Evolutionary conservation across 2,329 filamentous ascomycete genomes (phyloP).

Genomic region (Curvularia sp.): DNA sequence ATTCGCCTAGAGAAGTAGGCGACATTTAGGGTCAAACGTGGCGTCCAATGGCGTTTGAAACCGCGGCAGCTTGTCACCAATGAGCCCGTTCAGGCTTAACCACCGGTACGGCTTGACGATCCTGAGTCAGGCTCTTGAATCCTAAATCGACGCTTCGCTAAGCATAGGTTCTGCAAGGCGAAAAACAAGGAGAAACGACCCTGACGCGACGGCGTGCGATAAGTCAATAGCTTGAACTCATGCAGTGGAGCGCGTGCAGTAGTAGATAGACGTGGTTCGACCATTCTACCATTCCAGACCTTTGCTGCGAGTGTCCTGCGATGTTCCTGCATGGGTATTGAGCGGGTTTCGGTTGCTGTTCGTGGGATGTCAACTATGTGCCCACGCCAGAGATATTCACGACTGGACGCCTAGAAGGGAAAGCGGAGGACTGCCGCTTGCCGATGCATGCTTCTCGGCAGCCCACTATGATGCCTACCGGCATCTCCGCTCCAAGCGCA

Average conservation of each 20-base stretch:
- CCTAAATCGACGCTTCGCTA: background rate
- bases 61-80: background rate
- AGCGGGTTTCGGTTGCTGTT: conserved; percentile 5
- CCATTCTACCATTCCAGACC: conserved; percentile 3
- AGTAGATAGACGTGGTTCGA: background rate
- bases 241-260: background rate
- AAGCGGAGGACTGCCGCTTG: conserved; percentile 5
- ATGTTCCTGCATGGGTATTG: conserved; percentile 11
- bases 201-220: conserved; percentile 3
- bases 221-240: conserved; percentile 1
- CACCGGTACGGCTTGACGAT: conserved; percentile 5
- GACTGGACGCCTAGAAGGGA: conserved; percentile 3
- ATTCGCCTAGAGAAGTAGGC: conserved; percentile 12
- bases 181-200: background rate
- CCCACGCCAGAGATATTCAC: background rate
- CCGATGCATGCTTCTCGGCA: conserved; percentile 18
- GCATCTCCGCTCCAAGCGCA: conserved; percentile 7
- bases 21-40: background rate
- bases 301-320: conserved; percentile 3
- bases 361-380: conserved; percentile 7
- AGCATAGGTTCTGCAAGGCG: background rate
- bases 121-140: conserved; percentile 5
- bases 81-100: conserved; percentile 1
- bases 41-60: conserved; percentile 7
- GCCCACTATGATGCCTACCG: conserved; percentile 5